Conservation (phyloP, 305 asterid species). For the Ilex paraguariensis region DNA sequence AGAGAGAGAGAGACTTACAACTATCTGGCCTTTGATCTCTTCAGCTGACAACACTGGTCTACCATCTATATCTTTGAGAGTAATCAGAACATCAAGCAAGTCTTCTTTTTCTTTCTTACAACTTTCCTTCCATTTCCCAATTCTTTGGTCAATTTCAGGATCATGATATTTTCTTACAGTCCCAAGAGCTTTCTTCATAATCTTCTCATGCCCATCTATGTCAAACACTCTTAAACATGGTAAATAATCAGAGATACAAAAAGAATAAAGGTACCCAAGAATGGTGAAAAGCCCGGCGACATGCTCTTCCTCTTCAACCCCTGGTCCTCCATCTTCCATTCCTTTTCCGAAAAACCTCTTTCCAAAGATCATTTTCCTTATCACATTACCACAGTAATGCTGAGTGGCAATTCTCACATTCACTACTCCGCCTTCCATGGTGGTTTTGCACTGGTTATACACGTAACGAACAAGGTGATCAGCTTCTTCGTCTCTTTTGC, state of each 20-base stretch:
- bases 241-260: no score
- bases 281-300: no score
- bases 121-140: slow-evolving; percentile 7
- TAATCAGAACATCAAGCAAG: slow-evolving; percentile 17
- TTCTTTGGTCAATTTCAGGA: slow-evolving; percentile 11
- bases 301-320: no score
- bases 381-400: slow-evolving; percentile 8
- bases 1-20: no score
- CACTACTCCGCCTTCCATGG: background rate
- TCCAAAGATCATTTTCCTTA: slow-evolving; percentile 1
- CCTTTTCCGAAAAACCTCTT: slow-evolving; percentile 1
- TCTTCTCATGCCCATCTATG: slow-evolving; percentile 12
- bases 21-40: slow-evolving; percentile 10
- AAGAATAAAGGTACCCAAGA: no score
- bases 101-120: slow-evolving; percentile 6
- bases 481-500: slow-evolving; percentile 7
- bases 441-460: background rate
- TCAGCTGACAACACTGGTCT: slow-evolving; percentile 5
- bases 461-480: slow-evolving; percentile 5
- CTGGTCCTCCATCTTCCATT: no score
- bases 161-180: background rate
- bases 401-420: slow-evolving; percentile 1
- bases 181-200: background rate
- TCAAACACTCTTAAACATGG: slow-evolving; percentile 1
- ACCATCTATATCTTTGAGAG: slow-evolving; percentile 3